Percentiles rank a stretch among this genome's conserved stretches.
These are phyloP conservation scores for Corrigiola litoralis DNA, from an alignment of 179 eudicot genomes.

Conservation along the genomic window DNA sequence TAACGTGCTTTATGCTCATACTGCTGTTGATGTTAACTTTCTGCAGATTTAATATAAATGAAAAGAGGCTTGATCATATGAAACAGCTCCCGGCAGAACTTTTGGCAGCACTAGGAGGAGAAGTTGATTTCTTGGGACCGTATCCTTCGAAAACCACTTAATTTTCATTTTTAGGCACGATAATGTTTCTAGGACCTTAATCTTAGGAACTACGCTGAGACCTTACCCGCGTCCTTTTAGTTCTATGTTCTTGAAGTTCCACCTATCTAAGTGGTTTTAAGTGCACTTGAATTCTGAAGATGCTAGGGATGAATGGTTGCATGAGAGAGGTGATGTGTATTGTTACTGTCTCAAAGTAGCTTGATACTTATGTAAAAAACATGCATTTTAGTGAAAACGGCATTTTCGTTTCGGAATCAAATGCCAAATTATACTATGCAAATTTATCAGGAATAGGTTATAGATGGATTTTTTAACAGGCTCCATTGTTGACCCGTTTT, in stretches of 20 bases:
- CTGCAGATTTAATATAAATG: slow-evolving; percentile 50
- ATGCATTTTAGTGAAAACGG: not conserved
- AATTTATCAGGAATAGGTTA: not conserved
- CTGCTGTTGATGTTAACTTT: not conserved
- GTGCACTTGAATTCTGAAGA: not conserved
- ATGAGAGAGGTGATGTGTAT: not conserved
- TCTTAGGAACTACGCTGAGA: too few relatives aligned
- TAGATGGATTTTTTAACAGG: too few relatives aligned
- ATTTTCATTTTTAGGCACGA: not conserved
- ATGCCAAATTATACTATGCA: not conserved
- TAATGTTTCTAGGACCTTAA: too few relatives aligned
- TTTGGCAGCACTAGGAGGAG: slow-evolving; percentile 41
- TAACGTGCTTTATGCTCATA: too few relatives aligned
- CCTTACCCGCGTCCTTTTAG: too few relatives aligned
- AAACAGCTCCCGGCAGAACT: slow-evolving; percentile 49
- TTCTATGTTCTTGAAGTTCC: too few relatives aligned
- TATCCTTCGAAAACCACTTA: slow-evolving; percentile 35
- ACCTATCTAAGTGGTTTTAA: not conserved
- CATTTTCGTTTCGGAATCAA: not conserved
- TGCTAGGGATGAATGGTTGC: too few relatives aligned
- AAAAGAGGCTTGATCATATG: slow-evolving; percentile 48
- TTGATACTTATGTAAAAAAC: not conserved
- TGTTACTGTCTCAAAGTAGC: not conserved
- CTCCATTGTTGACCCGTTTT: too few relatives aligned
- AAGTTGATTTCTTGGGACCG: slow-evolving; percentile 78